Evolutionary conservation across 768 basidiomycete species (phyloP).

Genomic region (Xerocomus potaroensis): DNA sequence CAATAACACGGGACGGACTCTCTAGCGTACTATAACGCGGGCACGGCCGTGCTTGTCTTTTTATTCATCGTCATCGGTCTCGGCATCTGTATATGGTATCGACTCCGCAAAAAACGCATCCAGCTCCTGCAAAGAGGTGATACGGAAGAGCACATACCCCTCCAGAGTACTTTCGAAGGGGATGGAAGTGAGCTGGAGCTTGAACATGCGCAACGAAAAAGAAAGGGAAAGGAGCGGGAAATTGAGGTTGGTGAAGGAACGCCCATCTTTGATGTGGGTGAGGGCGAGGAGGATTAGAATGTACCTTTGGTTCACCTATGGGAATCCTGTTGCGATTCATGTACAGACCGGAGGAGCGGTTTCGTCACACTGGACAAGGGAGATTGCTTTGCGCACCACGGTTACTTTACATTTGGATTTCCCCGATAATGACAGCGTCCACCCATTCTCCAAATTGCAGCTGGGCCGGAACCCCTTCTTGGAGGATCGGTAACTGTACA

Average conservation of each 20-base stretch:
- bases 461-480: slow-evolving; percentile 29
- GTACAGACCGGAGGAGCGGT: neutral
- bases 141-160: slow-evolving; percentile 68
- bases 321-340: too few relatives aligned
- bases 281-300: slow-evolving; percentile 41
- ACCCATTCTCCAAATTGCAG: slow-evolving; percentile 54
- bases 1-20: neutral
- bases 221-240: slow-evolving; percentile 50
- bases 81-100: slow-evolving; percentile 78
- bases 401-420: slow-evolving; percentile 39
- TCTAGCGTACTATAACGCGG: slow-evolving; percentile 91
- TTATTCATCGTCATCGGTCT: slow-evolving; percentile 65
- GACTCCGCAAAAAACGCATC: slow-evolving; percentile 32
- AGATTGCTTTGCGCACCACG: neutral
- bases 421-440: slow-evolving; percentile 65
- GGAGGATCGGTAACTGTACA: slow-evolving; percentile 55
- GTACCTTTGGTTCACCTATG: slow-evolving; percentile 3
- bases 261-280: slow-evolving; percentile 55
- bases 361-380: neutral
- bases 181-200: slow-evolving; percentile 44
- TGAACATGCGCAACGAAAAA: slow-evolving; percentile 30
- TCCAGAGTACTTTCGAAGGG: slow-evolving; percentile 38
- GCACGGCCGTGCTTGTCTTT: slow-evolving; percentile 81
- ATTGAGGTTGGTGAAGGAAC: slow-evolving; percentile 28
- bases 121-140: slow-evolving; percentile 16